Conservation (phyloP, 225 moss, liverwort and hornwort genomes). For the Bryoerythrophyllum caledonicum region DNA sequence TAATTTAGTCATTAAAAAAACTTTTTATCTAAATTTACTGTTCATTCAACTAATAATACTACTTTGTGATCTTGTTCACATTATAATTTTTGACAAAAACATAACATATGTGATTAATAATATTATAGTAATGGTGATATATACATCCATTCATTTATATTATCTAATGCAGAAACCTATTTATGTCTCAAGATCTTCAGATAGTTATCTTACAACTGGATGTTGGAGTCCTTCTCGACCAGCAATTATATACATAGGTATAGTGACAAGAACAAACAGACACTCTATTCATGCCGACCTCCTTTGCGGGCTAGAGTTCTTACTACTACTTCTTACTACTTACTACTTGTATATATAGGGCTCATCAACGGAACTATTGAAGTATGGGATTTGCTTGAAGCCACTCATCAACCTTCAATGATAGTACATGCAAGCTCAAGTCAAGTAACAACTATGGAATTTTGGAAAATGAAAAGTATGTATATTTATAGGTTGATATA, state of each 20-base stretch:
- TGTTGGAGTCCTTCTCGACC: slow-evolving; percentile 98
- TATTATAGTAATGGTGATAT: too few relatives aligned
- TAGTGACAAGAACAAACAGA: too few relatives aligned
- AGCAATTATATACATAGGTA: slow-evolving; percentile 70
- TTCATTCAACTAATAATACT: too few relatives aligned
- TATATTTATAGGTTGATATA: background rate
- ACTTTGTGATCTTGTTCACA: background rate
- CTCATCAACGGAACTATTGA: slow-evolving; percentile 86
- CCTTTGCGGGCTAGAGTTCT: too few relatives aligned
- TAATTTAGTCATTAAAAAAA: background rate
- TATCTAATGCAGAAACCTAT: slow-evolving; percentile 58
- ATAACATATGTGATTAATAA: too few relatives aligned
- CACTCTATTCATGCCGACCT: too few relatives aligned
- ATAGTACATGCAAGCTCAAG: slow-evolving; percentile 70
- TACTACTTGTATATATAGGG: slow-evolving; percentile 53
- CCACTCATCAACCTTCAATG: slow-evolving; percentile 87
- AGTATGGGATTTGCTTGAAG: slow-evolving; percentile 90
- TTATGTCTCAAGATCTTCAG: slow-evolving; percentile 72
- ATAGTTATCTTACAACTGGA: slow-evolving; percentile 76
- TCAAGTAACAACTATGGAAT: slow-evolving; percentile 83
- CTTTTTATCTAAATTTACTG: background rate
- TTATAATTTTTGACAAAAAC: background rate
- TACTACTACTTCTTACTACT: too few relatives aligned
- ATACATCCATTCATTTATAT: too few relatives aligned
- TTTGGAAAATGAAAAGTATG: slow-evolving; percentile 64